phyloP scores from a whole-genome alignment of 2,329 filamentous ascomycete species.

The Didymosphaeria variabile region DNA sequence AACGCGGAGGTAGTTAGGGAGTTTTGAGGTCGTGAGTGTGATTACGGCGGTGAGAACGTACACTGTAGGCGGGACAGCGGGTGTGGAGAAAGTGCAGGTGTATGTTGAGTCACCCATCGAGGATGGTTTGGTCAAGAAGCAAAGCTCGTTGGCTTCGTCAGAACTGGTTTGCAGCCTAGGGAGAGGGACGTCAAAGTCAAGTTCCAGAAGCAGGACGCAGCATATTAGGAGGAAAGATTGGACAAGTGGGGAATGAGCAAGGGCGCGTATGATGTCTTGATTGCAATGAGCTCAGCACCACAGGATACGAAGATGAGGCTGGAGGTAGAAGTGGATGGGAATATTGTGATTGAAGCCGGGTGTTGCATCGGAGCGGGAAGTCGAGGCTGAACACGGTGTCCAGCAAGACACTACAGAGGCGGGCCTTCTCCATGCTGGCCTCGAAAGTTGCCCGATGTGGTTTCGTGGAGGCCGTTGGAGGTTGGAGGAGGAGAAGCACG shows the following conservation, averaged over 20 bases:
- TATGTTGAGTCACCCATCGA: slow-evolving; percentile 65
- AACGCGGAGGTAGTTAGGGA: slow-evolving; percentile 56
- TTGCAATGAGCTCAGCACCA: slow-evolving; percentile 48
- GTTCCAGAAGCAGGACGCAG: slow-evolving; percentile 70
- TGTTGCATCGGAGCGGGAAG: not conserved
- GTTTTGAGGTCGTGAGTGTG: slow-evolving; percentile 60
- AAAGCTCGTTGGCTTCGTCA: slow-evolving; percentile 68
- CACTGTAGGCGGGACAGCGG: slow-evolving; percentile 59
- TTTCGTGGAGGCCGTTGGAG: slow-evolving; percentile 3
- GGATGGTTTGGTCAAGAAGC: slow-evolving; percentile 66
- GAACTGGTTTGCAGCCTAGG: slow-evolving; percentile 65
- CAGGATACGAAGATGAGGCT: slow-evolving; percentile 18
- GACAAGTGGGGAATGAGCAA: slow-evolving; percentile 72
- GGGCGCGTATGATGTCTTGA: slow-evolving; percentile 70
- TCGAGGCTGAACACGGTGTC: not conserved
- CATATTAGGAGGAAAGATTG: slow-evolving; percentile 75
- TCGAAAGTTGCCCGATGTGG: not conserved
- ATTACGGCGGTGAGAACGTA: slow-evolving; percentile 67
- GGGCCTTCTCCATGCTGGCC: not conserved
- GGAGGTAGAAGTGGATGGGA: slow-evolving; percentile 11
- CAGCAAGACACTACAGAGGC: not conserved
- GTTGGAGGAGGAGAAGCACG: not conserved
- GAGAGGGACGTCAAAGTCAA: slow-evolving; percentile 64
- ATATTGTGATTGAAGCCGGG: slow-evolving; percentile 16
- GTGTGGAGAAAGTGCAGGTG: slow-evolving; percentile 71